These are phyloP conservation scores for Cystobasidium ongulense DNA, from an alignment of 768 basidiomycete species.

Conservation along the genomic window DNA sequence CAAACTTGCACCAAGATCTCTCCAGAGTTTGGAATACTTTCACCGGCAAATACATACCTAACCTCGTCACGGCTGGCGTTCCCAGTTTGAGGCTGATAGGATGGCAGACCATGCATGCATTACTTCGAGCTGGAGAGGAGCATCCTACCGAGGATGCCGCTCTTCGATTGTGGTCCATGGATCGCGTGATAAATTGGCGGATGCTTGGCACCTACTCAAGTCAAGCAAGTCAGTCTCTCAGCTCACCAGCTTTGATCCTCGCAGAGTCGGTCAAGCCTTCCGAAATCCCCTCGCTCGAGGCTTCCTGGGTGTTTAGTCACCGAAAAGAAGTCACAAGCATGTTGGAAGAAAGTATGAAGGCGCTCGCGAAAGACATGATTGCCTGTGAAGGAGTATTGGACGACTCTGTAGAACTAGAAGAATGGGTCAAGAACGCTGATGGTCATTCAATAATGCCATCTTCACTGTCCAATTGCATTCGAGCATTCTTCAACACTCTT, in stretches of 20 bases:
- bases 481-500: conserved; percentile 7
- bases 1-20: background rate
- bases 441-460: conserved; percentile 7
- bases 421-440: conserved; percentile 11
- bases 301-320: conserved; percentile 1
- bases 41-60: background rate
- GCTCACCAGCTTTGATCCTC: background rate
- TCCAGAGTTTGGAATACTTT: conserved; percentile 17
- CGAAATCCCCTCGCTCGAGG: background rate
- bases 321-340: background rate
- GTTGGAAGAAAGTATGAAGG: background rate
- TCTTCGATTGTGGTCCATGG: background rate
- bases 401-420: background rate
- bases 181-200: conserved; percentile 3
- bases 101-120: conserved; percentile 7
- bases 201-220: background rate
- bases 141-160: background rate
- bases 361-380: background rate
- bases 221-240: background rate
- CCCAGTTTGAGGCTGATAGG: background rate
- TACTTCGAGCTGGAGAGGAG: conserved; percentile 11
- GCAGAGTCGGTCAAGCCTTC: background rate
- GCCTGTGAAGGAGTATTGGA: background rate
- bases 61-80: background rate
- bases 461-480: background rate